phyloP scores from a whole-genome alignment of 257 asterid species.

The Solanum tarapatanum region DNA sequence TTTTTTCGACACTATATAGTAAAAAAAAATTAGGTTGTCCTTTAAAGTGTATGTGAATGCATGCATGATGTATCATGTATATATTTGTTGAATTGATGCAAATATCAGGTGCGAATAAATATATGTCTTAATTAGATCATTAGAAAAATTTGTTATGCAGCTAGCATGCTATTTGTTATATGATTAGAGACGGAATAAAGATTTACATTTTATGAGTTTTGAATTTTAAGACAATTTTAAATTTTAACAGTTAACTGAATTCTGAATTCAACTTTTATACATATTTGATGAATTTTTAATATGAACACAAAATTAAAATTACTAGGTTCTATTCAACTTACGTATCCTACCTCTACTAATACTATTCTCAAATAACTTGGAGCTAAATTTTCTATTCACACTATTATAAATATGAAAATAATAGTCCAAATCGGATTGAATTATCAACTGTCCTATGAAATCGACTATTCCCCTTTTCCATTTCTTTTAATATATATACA shows the following conservation, averaged over 20 bases:
- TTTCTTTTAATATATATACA: background rate
- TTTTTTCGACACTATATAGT: background rate
- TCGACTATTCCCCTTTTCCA: background rate
- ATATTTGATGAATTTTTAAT: background rate
- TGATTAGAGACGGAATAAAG: background rate
- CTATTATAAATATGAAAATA: background rate
- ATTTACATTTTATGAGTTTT: background rate
- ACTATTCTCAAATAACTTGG: background rate
- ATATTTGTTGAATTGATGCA: background rate
- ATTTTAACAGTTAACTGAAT: background rate
- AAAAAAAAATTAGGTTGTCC: background rate
- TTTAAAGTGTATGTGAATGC: background rate
- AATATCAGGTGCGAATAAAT: background rate
- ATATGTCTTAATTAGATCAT: background rate
- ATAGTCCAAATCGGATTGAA: background rate
- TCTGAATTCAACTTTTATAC: background rate
- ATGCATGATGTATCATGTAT: background rate
- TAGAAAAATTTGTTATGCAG: background rate
- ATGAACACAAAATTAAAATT: background rate
- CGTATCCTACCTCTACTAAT: background rate
- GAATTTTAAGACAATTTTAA: background rate
- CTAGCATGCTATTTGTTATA: background rate
- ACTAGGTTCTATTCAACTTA: background rate
- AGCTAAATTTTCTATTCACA: background rate
- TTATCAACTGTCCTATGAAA: background rate